phyloP scores from a whole-genome alignment of 345 rosid genomes.

The Rhodomyrtus tomentosa region DNA sequence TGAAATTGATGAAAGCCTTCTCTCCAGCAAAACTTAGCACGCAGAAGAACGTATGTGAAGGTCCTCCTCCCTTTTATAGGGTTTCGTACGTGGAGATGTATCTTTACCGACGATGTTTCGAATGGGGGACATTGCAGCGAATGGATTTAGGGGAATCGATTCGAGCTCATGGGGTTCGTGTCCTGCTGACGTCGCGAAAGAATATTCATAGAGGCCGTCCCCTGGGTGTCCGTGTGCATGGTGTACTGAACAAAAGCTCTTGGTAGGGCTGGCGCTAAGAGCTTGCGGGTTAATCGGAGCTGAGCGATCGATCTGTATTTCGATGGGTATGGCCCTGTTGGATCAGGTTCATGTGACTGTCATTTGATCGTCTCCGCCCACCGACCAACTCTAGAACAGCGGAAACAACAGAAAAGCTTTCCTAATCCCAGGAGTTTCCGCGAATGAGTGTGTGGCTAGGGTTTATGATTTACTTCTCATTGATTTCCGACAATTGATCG shows the following conservation, averaged over 20 bases:
- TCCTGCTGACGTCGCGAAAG: neutral
- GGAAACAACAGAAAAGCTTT: too few species aligned
- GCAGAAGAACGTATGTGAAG: neutral
- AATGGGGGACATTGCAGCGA: neutral
- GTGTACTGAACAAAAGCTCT: neutral
- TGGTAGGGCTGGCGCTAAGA: neutral
- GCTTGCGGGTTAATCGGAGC: neutral
- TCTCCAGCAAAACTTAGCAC: neutral
- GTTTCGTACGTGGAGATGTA: neutral
- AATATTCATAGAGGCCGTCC: neutral
- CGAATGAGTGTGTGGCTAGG: neutral
- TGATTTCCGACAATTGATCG: neutral
- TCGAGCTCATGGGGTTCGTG: neutral
- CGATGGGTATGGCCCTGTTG: neutral
- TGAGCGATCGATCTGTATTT: neutral
- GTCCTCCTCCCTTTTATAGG: neutral
- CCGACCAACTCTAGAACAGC: too few species aligned
- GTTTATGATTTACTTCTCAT: neutral
- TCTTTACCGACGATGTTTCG: neutral
- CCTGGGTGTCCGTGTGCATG: neutral
- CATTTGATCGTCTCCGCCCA: neutral
- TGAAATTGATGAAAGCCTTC: neutral
- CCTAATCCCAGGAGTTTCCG: too few species aligned
- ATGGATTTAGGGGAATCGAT: neutral
- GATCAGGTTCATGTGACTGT: neutral